Evolutionary conservation across 108 stramenopile genomes (phyloP), one percentile per base, ranked within the genome.

Genomic region (Nitzschia inconspicua): DNA sequence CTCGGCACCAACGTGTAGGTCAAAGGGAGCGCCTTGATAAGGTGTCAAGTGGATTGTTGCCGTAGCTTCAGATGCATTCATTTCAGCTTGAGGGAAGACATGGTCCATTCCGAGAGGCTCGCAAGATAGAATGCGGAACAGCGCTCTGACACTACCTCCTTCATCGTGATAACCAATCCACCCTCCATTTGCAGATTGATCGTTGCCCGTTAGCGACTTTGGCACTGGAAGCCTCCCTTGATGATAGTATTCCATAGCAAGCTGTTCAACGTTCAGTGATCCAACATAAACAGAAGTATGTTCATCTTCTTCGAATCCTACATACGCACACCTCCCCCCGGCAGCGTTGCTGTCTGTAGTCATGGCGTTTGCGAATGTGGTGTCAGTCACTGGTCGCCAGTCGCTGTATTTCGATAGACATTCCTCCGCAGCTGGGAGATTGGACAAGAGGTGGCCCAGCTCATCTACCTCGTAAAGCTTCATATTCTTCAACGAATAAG

Each of bases 141-240:
- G 55, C 7, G 75, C 57, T 14, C 87, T 67, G 24, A 86, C 63
- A 48, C 77, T 78, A 3, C 81, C 81, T 24, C 91, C 91, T 64
- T 92, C 91, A 57, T 86, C 79, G 51, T 92, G 91, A 78, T 81
- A 92, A 0, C 91, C 91, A n/a, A 63, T 48, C 81, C 85, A 91
- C 0, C 72, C 68, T 19, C 86, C 86, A 29, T 58, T 50, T 22
- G 29, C 42, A 9, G 53, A 19, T 26, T 48, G 20, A 27, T 32
- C 29, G 16, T 63, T 47, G 11, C 11, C 19, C n/a, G n/a, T n/a
- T n/a, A n/a, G n/a, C n/a, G n/a, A n/a, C 25, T 70, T 43, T 2
- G 16, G 42, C 4, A 19, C 26, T 18, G 91, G 88, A 28, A 89
- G 76, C 20, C 85, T 48, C 34, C 84, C 91, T 50, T 63, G 49